Conservation (phyloP, 1,284 basidiomycete genomes). For the Meira nashicola region DNA sequence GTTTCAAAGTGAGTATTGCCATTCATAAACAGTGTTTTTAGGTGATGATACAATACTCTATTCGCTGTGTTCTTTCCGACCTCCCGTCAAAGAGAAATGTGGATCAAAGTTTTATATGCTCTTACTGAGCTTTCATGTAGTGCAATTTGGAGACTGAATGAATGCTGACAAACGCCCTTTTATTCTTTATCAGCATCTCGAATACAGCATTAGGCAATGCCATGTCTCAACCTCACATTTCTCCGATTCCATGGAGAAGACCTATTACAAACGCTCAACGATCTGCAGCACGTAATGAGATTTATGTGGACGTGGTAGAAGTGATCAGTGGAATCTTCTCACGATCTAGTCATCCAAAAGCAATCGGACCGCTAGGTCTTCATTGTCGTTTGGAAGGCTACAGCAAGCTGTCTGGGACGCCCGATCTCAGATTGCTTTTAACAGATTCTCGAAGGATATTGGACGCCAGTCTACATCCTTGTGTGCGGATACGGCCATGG, state of each 20-base stretch:
- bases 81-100: neutral
- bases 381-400: slow-evolving; percentile 31
- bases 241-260: slow-evolving; percentile 46
- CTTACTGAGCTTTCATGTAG: slow-evolving; percentile 1
- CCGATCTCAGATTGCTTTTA: slow-evolving; percentile 33
- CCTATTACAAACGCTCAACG: slow-evolving; percentile 33
- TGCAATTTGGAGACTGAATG: neutral
- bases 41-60: slow-evolving; percentile 10
- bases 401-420: slow-evolving; percentile 52
- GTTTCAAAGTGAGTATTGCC: slow-evolving; percentile 23
- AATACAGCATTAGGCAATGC: slow-evolving; percentile 26
- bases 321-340: slow-evolving; percentile 28
- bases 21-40: neutral
- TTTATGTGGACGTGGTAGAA: slow-evolving; percentile 44
- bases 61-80: slow-evolving; percentile 18
- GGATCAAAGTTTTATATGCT: neutral
- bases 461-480: slow-evolving; percentile 83
- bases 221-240: slow-evolving; percentile 57
- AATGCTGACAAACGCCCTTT: neutral
- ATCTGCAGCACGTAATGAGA: slow-evolving; percentile 31
- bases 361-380: slow-evolving; percentile 27
- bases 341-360: slow-evolving; percentile 56
- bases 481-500: slow-evolving; percentile 85
- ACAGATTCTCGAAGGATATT: slow-evolving; percentile 61
- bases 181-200: neutral